Conservation (phyloP, 345 rosid species). For the Corchorus capsularis region DNA sequence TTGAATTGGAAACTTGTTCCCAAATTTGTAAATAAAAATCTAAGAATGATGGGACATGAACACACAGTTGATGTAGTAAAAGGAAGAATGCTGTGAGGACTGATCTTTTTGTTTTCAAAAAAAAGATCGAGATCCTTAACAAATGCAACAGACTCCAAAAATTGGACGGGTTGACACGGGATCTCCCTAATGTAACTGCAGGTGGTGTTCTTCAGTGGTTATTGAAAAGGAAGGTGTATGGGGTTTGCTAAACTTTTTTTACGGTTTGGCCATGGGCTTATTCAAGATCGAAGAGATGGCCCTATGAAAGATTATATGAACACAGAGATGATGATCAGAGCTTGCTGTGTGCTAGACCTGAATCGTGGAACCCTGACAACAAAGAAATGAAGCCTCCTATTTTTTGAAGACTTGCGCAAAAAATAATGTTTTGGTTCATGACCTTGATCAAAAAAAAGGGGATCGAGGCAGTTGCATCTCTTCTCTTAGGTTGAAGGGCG, state of each 20-base stretch:
- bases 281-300: slow-evolving; percentile 39
- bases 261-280: slow-evolving; percentile 39
- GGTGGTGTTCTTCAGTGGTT: slow-evolving; percentile 35
- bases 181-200: slow-evolving; percentile 36
- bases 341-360: slow-evolving; percentile 43
- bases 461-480: slow-evolving; percentile 26
- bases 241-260: slow-evolving; percentile 36
- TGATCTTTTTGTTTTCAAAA: slow-evolving; percentile 21
- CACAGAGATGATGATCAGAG: slow-evolving; percentile 34
- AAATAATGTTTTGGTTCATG: slow-evolving; percentile 32
- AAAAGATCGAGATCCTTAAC: slow-evolving; percentile 36
- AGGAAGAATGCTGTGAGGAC: slow-evolving; percentile 28
- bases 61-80: slow-evolving; percentile 29
- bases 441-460: slow-evolving; percentile 36
- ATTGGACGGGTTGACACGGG: slow-evolving; percentile 20
- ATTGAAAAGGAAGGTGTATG: slow-evolving; percentile 40
- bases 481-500: slow-evolving; percentile 36
- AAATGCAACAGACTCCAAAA: slow-evolving; percentile 36
- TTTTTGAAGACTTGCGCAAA: slow-evolving; percentile 31
- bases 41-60: slow-evolving; percentile 28
- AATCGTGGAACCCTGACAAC: slow-evolving; percentile 33
- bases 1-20: slow-evolving; percentile 41
- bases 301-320: slow-evolving; percentile 34
- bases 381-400: slow-evolving; percentile 42
- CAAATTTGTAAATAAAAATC: slow-evolving; percentile 13